Evolutionary conservation across 371 early-diverging fungal genomes (phyloP), one percentile per base, ranked within the genome.

Genomic region (Batkoa obscura): DNA sequence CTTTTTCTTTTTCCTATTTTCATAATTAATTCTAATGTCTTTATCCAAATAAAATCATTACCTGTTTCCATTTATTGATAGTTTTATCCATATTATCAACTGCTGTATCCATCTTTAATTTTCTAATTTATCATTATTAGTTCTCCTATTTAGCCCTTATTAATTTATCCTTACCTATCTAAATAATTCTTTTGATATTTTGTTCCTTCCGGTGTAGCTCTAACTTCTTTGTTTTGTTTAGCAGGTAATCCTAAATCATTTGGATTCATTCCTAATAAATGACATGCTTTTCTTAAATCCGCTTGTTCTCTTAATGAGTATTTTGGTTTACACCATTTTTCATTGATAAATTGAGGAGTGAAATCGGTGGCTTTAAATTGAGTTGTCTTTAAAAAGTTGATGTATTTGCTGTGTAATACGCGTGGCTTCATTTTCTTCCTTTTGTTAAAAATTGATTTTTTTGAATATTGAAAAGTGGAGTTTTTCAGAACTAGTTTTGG

Each of bases 11-110:
- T 23, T 32, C 49, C 57, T 57, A 39, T 30, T 41, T 9, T 45
- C 9, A 50, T 38, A 5, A 5, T 15, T 51, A 43, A 8, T 3
- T 3, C 2, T 17, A 51, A 23, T 15, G n/a, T 1, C 3, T 43
- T 15, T 15, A 23, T 1, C 3, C 31, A 34, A 30, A 51, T 10
- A 34, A 31, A n/a, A 55, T 4, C 31, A 35, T 37, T 66, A 62
- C 71, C 62, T 58, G 55, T 59, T 70, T 68, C 74, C 74, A 72
- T 46, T 66, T 63, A 39, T 54, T 63, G 55, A 74, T 71, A 57
- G 61, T 68, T 31, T 68, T 56, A 15, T 65, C 66, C 73, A 74
- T 71, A 3, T 72, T 63, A 15, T 65, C 60, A 32, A 74, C 17
- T 23, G 68, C 64, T 50, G 60, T 66, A 32, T 67, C 58, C 42